Conservation (phyloP, 2,329 filamentous ascomycete species). For the Alternaria viburni region DNA sequence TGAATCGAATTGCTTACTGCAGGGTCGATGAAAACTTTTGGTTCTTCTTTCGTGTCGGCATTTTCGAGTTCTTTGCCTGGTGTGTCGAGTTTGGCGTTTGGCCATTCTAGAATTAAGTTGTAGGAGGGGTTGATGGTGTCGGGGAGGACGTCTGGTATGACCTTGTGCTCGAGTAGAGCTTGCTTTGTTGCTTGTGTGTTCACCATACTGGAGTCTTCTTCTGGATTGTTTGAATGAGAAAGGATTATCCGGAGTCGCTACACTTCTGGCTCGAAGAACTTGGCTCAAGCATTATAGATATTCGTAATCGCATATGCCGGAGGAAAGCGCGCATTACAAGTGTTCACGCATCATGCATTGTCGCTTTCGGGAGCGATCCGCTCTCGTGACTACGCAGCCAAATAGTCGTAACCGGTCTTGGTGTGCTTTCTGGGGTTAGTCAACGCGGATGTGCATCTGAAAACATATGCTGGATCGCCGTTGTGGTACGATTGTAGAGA, state of each 20-base stretch:
- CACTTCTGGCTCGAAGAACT: too few relatives aligned
- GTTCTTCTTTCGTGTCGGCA: constrained; percentile 25
- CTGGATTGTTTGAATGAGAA: too few relatives aligned
- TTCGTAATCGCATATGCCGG: neutral
- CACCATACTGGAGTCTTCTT: too few relatives aligned
- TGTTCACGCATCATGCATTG: neutral
- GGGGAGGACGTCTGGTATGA: constrained; percentile 27
- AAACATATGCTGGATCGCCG: neutral
- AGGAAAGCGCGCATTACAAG: neutral
- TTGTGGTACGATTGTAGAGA: neutral
- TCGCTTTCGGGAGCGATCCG: neutral
- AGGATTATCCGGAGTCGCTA: too few relatives aligned
- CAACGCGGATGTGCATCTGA: neutral
- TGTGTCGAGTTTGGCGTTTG: constrained; percentile 16
- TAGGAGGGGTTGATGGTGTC: constrained; percentile 13
- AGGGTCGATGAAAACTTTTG: constrained; percentile 18
- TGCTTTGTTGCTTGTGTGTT: constrained; percentile 9
- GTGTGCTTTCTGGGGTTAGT: neutral
- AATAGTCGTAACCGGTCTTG: neutral
- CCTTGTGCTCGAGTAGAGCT: constrained; percentile 14
- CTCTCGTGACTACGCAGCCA: neutral
- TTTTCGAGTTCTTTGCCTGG: constrained; percentile 21
- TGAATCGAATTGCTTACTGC: neutral
- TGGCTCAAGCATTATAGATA: neutral
- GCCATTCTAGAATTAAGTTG: constrained; percentile 21